Percentiles rank a stretch among this genome's conserved stretches.
These are phyloP conservation scores for Mycoemilia scoparia DNA, from an alignment of 192 early-diverging fungal species.

Conservation along the genomic window DNA sequence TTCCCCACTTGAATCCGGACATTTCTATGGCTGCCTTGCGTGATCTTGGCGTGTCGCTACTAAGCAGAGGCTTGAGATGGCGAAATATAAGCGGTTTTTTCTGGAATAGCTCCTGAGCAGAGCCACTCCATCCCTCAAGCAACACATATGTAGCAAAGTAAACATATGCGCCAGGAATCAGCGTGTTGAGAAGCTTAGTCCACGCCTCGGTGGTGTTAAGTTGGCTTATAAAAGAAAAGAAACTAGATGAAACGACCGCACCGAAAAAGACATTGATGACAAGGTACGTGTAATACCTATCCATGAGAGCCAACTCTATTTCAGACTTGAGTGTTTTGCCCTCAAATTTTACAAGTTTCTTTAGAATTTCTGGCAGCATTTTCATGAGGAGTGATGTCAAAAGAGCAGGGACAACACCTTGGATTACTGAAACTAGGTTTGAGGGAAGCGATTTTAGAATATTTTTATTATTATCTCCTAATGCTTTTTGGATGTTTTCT, in stretches of 20 bases:
- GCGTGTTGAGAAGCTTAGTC: conserved; percentile 66
- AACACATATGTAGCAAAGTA: conserved; percentile 77
- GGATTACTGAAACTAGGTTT: no score
- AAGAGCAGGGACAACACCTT: conserved; percentile 60
- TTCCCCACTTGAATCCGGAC: conserved; percentile 33
- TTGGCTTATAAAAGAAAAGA: conserved; percentile 32
- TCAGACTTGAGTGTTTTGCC: conserved; percentile 36
- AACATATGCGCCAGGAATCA: no score
- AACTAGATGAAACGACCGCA: conserved; percentile 50
- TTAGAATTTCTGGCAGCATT: conserved; percentile 45
- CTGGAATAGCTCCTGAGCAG: conserved; percentile 50
- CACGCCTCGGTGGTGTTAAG: conserved; percentile 60
- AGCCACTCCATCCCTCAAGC: conserved; percentile 45
- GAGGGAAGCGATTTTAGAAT: no score
- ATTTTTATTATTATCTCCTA: no score
- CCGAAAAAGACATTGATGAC: conserved; percentile 67
- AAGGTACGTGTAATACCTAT: conserved; percentile 62
- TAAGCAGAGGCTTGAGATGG: conserved; percentile 29
- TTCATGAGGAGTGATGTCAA: conserved; percentile 50
- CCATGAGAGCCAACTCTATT: conserved; percentile 40
- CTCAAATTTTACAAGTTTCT: conserved; percentile 36
- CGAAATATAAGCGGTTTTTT: conserved; percentile 42
- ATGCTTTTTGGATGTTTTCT: conserved; percentile 16
- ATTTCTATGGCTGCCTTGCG: conserved; percentile 33
- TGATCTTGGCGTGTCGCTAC: conserved; percentile 52